phyloP scores from a whole-genome alignment of 805 yeast species.

The Candida awuae region DNA sequence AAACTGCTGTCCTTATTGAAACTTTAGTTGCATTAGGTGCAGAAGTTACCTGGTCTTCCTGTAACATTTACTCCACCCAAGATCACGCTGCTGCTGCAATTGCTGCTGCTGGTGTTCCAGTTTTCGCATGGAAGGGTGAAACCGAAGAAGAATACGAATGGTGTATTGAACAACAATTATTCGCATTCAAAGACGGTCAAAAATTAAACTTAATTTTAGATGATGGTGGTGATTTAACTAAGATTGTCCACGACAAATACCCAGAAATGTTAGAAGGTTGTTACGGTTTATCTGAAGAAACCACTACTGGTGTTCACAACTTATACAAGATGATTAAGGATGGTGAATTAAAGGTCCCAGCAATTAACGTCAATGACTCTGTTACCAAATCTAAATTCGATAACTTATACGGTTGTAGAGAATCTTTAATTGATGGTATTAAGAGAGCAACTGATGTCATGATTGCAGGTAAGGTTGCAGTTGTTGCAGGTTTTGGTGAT shows the following conservation, averaged over 20 bases:
- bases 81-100: conserved; percentile 99
- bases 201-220: conserved; percentile 95
- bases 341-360: conserved; percentile 89
- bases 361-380: conserved; percentile 97
- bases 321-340: conserved; percentile 93
- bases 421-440: conserved; percentile 96
- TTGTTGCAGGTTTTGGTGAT: conserved; percentile 99
- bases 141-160: conserved; percentile 98
- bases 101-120: conserved; percentile 99
- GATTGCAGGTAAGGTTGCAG: conserved; percentile 99
- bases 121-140: conserved; percentile 99
- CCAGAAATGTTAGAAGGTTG: conserved; percentile 95
- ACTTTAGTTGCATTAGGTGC: conserved; percentile 97
- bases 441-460: conserved; percentile 99
- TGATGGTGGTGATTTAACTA: conserved; percentile 98
- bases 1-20: conserved; percentile 97
- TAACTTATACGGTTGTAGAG: conserved; percentile 99
- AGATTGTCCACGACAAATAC: conserved; percentile 94
- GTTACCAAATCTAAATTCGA: conserved; percentile 99
- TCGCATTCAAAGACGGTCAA: conserved; percentile 92
- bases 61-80: conserved; percentile 99
- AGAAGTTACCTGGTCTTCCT: conserved; percentile 98
- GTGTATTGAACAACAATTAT: conserved; percentile 99
- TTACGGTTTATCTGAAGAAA: conserved; percentile 96
- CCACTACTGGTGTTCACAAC: conserved; percentile 99